A percentile compares a stretch with the other conserved stretches of the same genome.
These are phyloP conservation scores for Cytospora schulzeri DNA, from an alignment of 2,329 filamentous ascomycete species.

Conservation along the genomic window DNA sequence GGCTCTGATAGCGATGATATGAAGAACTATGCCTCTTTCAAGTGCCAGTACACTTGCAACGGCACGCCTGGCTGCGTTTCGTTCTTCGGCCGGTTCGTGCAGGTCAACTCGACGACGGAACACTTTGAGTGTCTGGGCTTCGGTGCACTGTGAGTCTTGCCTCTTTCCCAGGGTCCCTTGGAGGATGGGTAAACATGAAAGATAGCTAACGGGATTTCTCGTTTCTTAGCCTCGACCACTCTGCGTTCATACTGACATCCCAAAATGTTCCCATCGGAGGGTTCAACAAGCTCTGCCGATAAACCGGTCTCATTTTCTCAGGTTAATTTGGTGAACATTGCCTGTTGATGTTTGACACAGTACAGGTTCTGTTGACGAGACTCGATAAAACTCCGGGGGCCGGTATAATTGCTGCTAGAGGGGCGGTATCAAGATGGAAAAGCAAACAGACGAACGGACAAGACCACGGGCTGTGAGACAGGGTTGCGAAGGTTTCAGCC, in stretches of 20 bases:
- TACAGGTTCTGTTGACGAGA: not conserved
- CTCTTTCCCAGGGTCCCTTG: not conserved
- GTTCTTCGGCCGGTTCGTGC: constrained; percentile 34
- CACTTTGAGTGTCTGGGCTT: constrained; percentile 28
- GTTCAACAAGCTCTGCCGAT: constrained; percentile 34
- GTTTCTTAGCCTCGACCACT: constrained; percentile 29
- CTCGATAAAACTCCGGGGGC: not conserved
- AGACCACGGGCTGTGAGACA: not conserved
- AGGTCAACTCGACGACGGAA: constrained; percentile 23
- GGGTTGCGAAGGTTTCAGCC: no score
- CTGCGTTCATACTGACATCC: constrained; percentile 29
- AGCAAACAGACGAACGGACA: not conserved
- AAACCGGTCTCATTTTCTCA: not conserved
- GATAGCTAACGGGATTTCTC: not conserved
- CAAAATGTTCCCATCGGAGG: constrained; percentile 32
- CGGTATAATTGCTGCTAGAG: not conserved
- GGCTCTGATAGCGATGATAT: constrained; percentile 17
- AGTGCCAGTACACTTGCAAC: constrained; percentile 38
- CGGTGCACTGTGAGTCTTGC: constrained; percentile 21
- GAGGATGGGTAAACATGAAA: not conserved
- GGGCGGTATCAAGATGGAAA: not conserved
- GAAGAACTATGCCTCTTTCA: constrained; percentile 34
- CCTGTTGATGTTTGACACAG: no score
- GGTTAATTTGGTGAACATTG: not conserved
- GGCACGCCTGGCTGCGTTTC: constrained; percentile 30